phyloP scores from a whole-genome alignment of 192 early-diverging fungal genomes.

The Geosiphon pyriformis region DNA sequence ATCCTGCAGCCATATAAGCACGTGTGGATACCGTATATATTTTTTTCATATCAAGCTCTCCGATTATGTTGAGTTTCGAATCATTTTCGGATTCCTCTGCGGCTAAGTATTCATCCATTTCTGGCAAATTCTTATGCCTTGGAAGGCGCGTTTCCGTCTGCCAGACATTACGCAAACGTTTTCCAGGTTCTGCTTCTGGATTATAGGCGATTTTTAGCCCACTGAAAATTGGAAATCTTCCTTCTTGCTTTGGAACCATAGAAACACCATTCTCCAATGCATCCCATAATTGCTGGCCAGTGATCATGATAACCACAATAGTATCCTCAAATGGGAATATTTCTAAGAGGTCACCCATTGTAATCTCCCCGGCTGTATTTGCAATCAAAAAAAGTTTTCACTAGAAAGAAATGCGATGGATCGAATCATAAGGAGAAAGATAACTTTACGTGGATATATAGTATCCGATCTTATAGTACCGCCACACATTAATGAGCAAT shows the following conservation, averaged over 20 bases:
- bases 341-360: conserved; percentile 58
- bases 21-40: conserved; percentile 53
- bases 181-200: conserved; percentile 38
- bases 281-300: conserved; percentile 54
- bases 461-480: conserved; percentile 61
- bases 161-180: conserved; percentile 45
- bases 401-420: not conserved
- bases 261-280: conserved; percentile 62
- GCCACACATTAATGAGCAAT: conserved; percentile 48
- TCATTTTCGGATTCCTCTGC: conserved; percentile 31
- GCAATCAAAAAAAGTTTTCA: conserved; percentile 13
- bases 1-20: conserved; percentile 56
- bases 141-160: not conserved
- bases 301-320: conserved; percentile 53
- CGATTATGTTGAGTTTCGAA: conserved; percentile 28
- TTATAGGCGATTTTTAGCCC: conserved; percentile 59
- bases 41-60: conserved; percentile 42
- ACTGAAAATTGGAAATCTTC: conserved; percentile 62
- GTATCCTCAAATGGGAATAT: conserved; percentile 69
- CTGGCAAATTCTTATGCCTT: not conserved
- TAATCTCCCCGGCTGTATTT: conserved; percentile 43
- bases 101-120: conserved; percentile 20
- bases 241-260: conserved; percentile 64
- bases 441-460: conserved; percentile 35
- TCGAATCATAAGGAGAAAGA: too few relatives aligned